Percentiles rank a stretch among this genome's conserved stretches.
Evolutionary conservation across 2,329 filamentous ascomycete genomes (phyloP).

Genomic region (Grosmannia serpens): DNA sequence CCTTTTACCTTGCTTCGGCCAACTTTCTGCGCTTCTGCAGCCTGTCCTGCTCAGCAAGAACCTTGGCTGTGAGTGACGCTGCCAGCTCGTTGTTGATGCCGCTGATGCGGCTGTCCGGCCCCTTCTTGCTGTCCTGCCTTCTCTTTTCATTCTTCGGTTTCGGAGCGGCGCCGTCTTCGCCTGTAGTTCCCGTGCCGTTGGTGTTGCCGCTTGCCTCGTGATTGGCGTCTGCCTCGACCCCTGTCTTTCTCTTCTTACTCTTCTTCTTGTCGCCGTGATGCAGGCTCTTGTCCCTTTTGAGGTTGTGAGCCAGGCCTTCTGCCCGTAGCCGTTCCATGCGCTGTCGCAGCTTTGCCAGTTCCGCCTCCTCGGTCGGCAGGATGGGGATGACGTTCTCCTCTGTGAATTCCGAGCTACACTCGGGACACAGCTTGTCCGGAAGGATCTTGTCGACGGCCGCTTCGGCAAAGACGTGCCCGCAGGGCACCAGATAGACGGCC

Average conservation of each 20-base stretch:
- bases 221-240: constrained; percentile 1
- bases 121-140: constrained; percentile 10
- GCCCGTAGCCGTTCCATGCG: constrained; percentile 59
- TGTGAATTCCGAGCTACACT: constrained; percentile 68
- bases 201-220: constrained; percentile 12
- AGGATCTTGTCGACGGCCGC: constrained; percentile 70
- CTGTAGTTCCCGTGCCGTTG: background rate
- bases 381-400: constrained; percentile 73
- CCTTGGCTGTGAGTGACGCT: constrained; percentile 73
- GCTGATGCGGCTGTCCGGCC: constrained; percentile 26
- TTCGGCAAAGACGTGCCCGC: constrained; percentile 88
- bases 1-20: constrained; percentile 26
- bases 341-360: constrained; percentile 55
- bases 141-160: constrained; percentile 12
- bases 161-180: background rate
- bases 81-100: constrained; percentile 85
- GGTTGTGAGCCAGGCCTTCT: constrained; percentile 66
- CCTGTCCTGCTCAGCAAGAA: constrained; percentile 77
- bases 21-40: constrained; percentile 68
- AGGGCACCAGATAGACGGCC: constrained; percentile 84
- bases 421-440: constrained; percentile 45
- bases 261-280: constrained; percentile 48
- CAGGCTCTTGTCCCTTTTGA: constrained; percentile 64
- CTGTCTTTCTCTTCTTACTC: constrained; percentile 39
- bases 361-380: constrained; percentile 57